These are phyloP conservation scores for Pleomassaria siparia DNA, from an alignment of 2,329 filamentous ascomycete species.

Conservation along the genomic window DNA sequence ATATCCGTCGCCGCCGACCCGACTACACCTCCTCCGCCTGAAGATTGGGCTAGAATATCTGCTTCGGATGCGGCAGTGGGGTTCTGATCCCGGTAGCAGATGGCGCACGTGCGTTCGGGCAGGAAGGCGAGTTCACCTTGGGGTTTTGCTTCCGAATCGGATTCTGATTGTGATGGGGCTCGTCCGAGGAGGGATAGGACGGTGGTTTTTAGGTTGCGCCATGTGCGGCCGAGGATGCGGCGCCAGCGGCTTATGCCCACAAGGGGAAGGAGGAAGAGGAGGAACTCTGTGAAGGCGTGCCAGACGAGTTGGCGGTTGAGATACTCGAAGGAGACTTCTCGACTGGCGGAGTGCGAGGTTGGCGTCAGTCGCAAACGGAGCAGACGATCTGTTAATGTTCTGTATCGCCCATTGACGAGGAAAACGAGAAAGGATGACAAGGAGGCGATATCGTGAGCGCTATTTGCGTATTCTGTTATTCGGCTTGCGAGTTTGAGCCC, in stretches of 20 bases:
- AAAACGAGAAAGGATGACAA: constrained; percentile 89
- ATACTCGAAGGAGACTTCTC: constrained; percentile 96
- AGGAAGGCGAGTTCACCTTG: constrained; percentile 80
- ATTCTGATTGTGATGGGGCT: constrained; percentile 46
- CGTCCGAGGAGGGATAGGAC: constrained; percentile 53
- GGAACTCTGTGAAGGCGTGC: constrained; percentile 99
- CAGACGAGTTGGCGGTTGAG: constrained; percentile 96
- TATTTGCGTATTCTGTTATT: constrained; percentile 69
- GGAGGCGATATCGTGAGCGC: constrained; percentile 76
- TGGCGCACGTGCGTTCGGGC: constrained; percentile 91
- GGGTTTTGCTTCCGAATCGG: constrained; percentile 46
- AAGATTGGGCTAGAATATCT: constrained; percentile 66
- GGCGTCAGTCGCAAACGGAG: constrained; percentile 83
- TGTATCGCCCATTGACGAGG: constrained; percentile 84
- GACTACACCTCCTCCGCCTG: constrained; percentile 73
- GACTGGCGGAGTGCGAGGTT: constrained; percentile 77
- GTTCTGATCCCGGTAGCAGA: constrained; percentile 95
- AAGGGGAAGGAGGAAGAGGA: constrained; percentile 96
- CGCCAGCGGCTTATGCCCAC: constrained; percentile 93
- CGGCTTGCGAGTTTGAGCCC: constrained; percentile 62
- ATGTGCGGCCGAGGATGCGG: constrained; percentile 82
- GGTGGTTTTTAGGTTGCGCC: constrained; percentile 71
- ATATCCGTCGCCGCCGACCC: constrained; percentile 90
- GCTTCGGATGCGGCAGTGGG: constrained; percentile 65
- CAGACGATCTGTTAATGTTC: constrained; percentile 84